phyloP scores from a whole-genome alignment of 106 monocot species.

The Allium cepa region DNA sequence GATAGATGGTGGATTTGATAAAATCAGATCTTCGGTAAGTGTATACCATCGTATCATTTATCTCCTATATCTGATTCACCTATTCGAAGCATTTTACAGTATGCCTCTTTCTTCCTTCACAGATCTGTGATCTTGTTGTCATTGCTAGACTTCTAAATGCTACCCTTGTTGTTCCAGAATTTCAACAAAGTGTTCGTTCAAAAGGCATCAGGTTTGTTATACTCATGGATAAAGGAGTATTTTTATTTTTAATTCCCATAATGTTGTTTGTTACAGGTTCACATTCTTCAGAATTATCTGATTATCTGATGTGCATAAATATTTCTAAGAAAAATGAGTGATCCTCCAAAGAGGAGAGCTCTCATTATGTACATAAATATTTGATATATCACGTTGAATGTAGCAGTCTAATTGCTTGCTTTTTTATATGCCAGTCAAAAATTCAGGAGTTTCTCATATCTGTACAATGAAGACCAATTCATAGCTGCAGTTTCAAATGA shows the following conservation, averaged over 20 bases:
- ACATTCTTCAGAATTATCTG: too few relatives aligned
- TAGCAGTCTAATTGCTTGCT: neutral
- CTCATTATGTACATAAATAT: neutral
- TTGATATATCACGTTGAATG: neutral
- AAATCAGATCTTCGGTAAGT: constrained; percentile 68
- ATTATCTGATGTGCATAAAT: too few relatives aligned
- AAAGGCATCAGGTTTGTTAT: constrained; percentile 59
- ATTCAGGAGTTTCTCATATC: constrained; percentile 81
- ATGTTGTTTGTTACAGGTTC: too few relatives aligned
- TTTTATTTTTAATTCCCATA: neutral
- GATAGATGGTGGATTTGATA: constrained; percentile 79
- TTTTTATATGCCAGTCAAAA: constrained; percentile 32
- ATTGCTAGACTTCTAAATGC: constrained; percentile 80
- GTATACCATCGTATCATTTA: neutral
- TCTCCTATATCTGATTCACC: neutral
- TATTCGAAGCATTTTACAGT: constrained; percentile 6
- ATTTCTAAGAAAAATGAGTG: neutral
- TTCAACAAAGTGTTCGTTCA: constrained; percentile 62
- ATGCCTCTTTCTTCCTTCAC: constrained; percentile 16
- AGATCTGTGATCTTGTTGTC: constrained; percentile 84
- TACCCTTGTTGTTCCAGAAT: constrained; percentile 73
- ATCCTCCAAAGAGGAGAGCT: too few relatives aligned
- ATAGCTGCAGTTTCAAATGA: constrained; percentile 64
- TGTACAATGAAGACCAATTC: constrained; percentile 73
- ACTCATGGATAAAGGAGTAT: neutral